Evolutionary conservation across 2,329 filamentous ascomycete genomes (phyloP), one percentile per base, ranked within the genome.

Genomic region (Apiospora malaysiana): DNA sequence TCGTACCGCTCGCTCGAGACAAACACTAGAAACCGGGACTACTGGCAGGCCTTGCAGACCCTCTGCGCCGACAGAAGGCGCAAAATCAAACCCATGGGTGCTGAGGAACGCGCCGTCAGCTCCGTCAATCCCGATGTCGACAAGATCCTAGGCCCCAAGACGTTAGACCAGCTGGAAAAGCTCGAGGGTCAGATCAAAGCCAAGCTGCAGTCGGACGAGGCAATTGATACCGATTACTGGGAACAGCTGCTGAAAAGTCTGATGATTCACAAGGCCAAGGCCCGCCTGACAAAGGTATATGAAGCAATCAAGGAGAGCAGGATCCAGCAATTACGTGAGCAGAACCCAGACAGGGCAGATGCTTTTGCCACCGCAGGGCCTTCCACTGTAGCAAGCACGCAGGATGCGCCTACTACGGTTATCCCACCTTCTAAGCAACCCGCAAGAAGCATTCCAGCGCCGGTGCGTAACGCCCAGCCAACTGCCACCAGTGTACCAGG

Each of bases 221-320:
- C 93, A 49, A 95, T 99, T 75, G 96, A 99, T 81, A 94, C 93
- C 2, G 96, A 99, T 82, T 99, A 98, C 81, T 99, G 96, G 96
- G 94, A 97, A 79, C 94, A 97, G 79, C 86, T 99, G 21, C 85
- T 99, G 72, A 91, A 91, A 75, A 97, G 92, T 78, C 84, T 99
- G 73, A 86, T 93, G 8, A 90, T 97, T 0, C 98, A 94, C 91
- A 98, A 98, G 83, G 94, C 96, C 45, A 94, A 93, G 80, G 94
- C 94, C 2, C 94, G 92, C 80, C 83, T 99, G 69, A 91, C 90
- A 75, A 91, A 89, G 73, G 91, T 98, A 21, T 95, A 92, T 74
- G 90, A 93, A 74, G 89, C 89, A 16, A 93, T 98, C 73, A 88
- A 92, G 73, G 89, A 90, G 70, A 91, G 89, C 75, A 90, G 93